These are phyloP conservation scores for Leptosphaerulina australis DNA, from an alignment of 2,329 filamentous ascomycete species.

Conservation along the genomic window DNA sequence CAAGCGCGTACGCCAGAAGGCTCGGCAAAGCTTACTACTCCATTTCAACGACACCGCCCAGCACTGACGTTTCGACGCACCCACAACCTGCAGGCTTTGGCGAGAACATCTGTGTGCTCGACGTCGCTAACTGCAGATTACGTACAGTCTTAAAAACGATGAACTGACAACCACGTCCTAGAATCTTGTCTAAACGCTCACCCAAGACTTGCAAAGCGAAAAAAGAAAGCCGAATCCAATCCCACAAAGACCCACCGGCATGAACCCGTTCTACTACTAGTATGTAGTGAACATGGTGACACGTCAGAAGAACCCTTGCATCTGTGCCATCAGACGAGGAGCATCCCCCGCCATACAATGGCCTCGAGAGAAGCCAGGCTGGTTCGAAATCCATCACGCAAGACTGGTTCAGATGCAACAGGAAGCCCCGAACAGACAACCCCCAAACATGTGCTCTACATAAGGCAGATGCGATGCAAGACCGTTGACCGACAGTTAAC, in stretches of 20 bases:
- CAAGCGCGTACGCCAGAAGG: not conserved
- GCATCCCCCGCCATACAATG: too few species aligned
- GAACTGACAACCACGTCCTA: not conserved
- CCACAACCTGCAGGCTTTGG: not conserved
- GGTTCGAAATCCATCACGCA: too few species aligned
- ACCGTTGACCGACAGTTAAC: too few species aligned
- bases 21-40: not conserved
- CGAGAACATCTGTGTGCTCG: not conserved
- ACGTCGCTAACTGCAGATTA: not conserved
- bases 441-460: too few species aligned
- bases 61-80: conserved; percentile 4
- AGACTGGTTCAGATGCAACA: too few species aligned
- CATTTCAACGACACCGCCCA: not conserved
- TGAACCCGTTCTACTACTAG: conserved; percentile 7
- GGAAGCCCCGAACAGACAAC: too few species aligned
- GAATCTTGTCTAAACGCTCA: not conserved
- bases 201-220: not conserved
- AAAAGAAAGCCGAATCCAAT: not conserved
- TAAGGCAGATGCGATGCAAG: too few species aligned
- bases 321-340: not conserved
- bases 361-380: too few species aligned
- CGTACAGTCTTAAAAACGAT: not conserved
- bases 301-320: not conserved
- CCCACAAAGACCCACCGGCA: not conserved
- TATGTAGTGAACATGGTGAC: not conserved